Evolutionary conservation across 306 rosid genomes (phyloP).

Genomic region (Corylus avellana): DNA sequence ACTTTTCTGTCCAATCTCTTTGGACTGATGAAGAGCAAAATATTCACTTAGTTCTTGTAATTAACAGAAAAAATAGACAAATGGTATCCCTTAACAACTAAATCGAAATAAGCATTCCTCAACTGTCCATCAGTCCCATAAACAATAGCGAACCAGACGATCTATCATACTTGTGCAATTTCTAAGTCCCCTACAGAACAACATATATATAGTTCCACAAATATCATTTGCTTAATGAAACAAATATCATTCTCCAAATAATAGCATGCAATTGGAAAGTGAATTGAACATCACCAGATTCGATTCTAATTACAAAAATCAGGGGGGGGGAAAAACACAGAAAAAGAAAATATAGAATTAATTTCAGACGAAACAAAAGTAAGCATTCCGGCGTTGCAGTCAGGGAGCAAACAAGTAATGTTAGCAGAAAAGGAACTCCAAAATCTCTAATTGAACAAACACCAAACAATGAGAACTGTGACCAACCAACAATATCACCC

Average conservation of each 20-base stretch:
- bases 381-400: not conserved
- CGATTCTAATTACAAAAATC: not conserved
- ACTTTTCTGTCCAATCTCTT: slow-evolving; percentile 6
- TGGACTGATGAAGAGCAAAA: not conserved
- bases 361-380: not conserved
- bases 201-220: not conserved
- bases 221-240: not conserved
- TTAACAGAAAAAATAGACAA: not conserved
- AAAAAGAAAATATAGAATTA: not conserved
- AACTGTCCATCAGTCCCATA: not conserved
- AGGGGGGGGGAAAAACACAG: slow-evolving; percentile 14
- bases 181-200: not conserved
- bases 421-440: not conserved
- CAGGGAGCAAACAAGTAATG: slow-evolving; percentile 6
- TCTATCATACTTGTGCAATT: not conserved
- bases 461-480: not conserved
- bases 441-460: slow-evolving; percentile 1
- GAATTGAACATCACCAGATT: not conserved
- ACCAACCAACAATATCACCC: not conserved
- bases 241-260: not conserved
- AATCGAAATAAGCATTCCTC: not conserved
- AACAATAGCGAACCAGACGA: not conserved
- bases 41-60: not conserved
- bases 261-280: not conserved
- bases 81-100: not conserved